Evolutionary conservation across 257 asterid genomes (phyloP), one percentile per base, ranked within the genome.

Genomic region (Ilex aquifolium): DNA sequence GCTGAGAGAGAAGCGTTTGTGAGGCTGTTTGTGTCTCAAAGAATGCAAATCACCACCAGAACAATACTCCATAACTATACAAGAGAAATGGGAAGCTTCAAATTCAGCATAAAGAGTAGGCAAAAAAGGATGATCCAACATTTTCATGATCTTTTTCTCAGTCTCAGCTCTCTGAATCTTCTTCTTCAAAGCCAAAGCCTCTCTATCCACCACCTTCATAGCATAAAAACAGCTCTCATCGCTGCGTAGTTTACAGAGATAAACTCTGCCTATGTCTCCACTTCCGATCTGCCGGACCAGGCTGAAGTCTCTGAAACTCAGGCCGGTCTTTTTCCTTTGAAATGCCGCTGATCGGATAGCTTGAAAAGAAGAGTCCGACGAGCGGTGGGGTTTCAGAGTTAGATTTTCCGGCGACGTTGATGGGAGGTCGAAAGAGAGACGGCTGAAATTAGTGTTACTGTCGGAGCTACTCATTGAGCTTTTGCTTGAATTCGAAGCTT

Each of bases 11-110:
- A 87, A 90, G 62, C 88, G 85, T 66, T 83, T 85, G 12, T 78
- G 69, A 51, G 95, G 97, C 75, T 87, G 97, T 57, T 80, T 80
- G 29, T 83, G 87, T 14, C 95, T 59, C 3, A 89, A 82, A 31
- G 95, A 81, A 74, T 87, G 97, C 87, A 89, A 83, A 74, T 89
- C 97, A 44, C 97, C 97, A 21, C 88, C 95, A 52, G 88, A 60
- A 32, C 97, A 90, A 60, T 73, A 90, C 69, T 87, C 97, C 90
- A 90, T 90, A 1, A 90, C 97, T 2, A 90, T 83, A 58, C 95
- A 85, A 6, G 88, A 85, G 32, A 83, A 90, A 64, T 87, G 80
- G 1, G 95, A 85, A 12, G 92, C 91, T 64, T 85, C 87, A 59
- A 90, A 90, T 63, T 90, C 95, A 0, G 97, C 92, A 31, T 75